Base-by-base conservation (phyloP, 1,284 basidiomycete genomes). In the Grifola frondosa region DNA sequence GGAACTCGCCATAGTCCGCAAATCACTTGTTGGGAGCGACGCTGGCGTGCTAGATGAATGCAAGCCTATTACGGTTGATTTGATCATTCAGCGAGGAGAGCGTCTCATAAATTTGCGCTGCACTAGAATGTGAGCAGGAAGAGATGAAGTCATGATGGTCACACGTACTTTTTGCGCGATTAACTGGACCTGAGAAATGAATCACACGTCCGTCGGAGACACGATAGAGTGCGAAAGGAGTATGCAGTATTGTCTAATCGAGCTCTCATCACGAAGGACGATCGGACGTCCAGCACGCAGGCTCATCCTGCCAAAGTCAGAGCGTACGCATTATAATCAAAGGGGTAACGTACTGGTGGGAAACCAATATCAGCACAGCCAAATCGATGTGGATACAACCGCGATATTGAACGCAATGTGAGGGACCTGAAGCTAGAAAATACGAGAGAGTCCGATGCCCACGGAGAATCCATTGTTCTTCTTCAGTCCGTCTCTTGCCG, bases 281-380 rank as follows among this genome's bases (percentile, higher is more conserved):
- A 95, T 82, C 4, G 94, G 93, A 22, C 91, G 80, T 25, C 93
- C 93, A 1, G 89, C 94, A 3, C 91, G 91, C 39, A 95, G 69
- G 64, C 88, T 91, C 81, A 93, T 89, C n/a, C n/a, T n/a, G n/a
- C n/a, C n/a, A n/a, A n/a, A n/a, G n/a, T n/a, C n/a, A n/a, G n/a
- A n/a, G n/a, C n/a, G n/a, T n/a, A n/a, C n/a, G n/a, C n/a, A n/a
- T n/a, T n/a, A n/a, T n/a, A n/a, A n/a, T n/a, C n/a, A n/a, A n/a
- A n/a, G n/a, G n/a, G n/a, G n/a, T n/a, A n/a, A n/a, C n/a, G n/a
- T n/a, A n/a, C 63, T 91, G 88, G 67, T 91, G 90, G 67, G 91
- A 57, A 92, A 91, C 85, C 91, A 91, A 63, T 95, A 96, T 28
- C 94, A 76, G 62, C 91, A 94, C 48, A 96, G 73, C 94, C 93